Evolutionary conservation across 345 rosid species (phyloP).

Genomic region (Hibiscus syriacus): DNA sequence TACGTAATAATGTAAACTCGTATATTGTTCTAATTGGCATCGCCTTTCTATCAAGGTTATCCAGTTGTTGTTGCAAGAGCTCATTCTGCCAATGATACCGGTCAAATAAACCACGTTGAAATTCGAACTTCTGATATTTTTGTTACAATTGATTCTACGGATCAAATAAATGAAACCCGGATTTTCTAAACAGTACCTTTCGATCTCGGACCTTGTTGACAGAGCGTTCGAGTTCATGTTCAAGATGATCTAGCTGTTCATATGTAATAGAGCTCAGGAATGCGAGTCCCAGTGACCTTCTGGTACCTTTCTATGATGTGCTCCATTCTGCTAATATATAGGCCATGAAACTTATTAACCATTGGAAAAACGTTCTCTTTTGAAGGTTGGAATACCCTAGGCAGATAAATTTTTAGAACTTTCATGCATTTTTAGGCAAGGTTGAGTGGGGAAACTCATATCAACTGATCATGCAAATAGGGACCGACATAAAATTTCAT

Average conservation of each 20-base stretch:
- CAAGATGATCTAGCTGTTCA: conserved; percentile 45
- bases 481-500: too few relatives aligned
- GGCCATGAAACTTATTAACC: too few relatives aligned
- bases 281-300: conserved; percentile 38
- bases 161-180: background rate
- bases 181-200: conserved; percentile 32
- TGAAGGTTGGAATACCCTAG: too few relatives aligned
- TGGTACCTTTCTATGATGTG: conserved; percentile 49
- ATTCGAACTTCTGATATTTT: background rate
- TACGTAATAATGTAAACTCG: background rate
- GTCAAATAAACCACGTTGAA: background rate
- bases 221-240: conserved; percentile 54
- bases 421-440: too few relatives aligned
- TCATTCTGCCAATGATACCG: conserved; percentile 31
- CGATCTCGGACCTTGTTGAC: conserved; percentile 59
- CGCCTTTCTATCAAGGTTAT: conserved; percentile 70
- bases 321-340: conserved; percentile 41
- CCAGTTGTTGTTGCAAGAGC: too few relatives aligned
- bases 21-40: background rate
- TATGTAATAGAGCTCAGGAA: conserved; percentile 43
- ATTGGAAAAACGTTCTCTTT: too few relatives aligned
- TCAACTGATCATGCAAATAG: too few relatives aligned
- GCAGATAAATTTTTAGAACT: too few relatives aligned
- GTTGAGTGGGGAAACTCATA: too few relatives aligned
- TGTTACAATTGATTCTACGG: background rate